phyloP scores from a whole-genome alignment of 2,329 filamentous ascomycete genomes.

The Remersonia thermophila region DNA sequence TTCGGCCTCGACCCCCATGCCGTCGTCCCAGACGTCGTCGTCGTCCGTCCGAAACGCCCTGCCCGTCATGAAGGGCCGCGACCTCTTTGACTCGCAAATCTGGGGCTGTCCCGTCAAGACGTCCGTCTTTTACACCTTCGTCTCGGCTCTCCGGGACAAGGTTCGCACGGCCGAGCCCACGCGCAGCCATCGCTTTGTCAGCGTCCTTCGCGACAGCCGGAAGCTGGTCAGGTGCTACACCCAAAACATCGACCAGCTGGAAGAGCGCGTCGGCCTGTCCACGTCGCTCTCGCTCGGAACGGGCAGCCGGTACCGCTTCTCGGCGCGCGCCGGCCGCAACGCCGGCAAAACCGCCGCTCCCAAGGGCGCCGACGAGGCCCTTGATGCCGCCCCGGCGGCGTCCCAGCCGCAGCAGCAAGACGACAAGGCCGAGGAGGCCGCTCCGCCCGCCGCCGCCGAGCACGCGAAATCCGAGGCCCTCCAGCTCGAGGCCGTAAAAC shows the following conservation, averaged over 20 bases:
- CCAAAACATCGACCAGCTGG: slow-evolving; percentile 64
- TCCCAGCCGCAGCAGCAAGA: slow-evolving; percentile 3
- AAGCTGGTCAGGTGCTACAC: slow-evolving; percentile 62
- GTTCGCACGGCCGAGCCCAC: slow-evolving; percentile 52
- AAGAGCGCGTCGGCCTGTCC: slow-evolving; percentile 55
- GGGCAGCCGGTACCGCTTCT: slow-evolving; percentile 49
- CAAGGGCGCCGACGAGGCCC: slow-evolving; percentile 6
- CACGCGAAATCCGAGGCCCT: background rate
- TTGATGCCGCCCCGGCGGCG: background rate
- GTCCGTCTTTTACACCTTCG: slow-evolving; percentile 61
- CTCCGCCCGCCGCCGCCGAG: background rate
- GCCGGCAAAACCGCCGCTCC: slow-evolving; percentile 10
- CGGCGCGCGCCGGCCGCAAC: slow-evolving; percentile 21
- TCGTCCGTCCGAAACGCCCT: slow-evolving; percentile 24
- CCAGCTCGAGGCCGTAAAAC: too few relatives aligned
- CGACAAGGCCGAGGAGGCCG: background rate
- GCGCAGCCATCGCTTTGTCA: slow-evolving; percentile 55
- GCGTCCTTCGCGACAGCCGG: slow-evolving; percentile 51
- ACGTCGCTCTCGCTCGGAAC: slow-evolving; percentile 50
- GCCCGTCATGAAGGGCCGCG: slow-evolving; percentile 55
- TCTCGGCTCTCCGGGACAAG: slow-evolving; percentile 53
- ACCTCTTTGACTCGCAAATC: slow-evolving; percentile 59
- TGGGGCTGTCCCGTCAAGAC: slow-evolving; percentile 58
- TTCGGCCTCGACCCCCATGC: slow-evolving; percentile 25
- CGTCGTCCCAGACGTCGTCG: slow-evolving; percentile 22